These are phyloP conservation scores for Neobulgaria alba DNA, from an alignment of 2,329 filamentous ascomycete genomes.

Conservation along the genomic window DNA sequence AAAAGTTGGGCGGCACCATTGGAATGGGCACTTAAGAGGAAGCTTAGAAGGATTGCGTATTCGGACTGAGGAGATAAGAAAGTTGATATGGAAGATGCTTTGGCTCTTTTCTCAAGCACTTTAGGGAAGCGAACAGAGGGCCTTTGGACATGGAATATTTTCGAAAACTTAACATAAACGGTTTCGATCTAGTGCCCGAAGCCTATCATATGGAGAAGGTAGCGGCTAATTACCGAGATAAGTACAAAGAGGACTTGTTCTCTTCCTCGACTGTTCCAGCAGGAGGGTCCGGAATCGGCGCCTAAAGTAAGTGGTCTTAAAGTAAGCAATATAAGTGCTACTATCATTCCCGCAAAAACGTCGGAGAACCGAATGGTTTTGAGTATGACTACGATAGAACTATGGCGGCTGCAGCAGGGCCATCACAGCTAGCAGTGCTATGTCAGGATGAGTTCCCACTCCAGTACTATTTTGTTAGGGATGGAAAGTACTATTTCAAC, in stretches of 20 bases:
- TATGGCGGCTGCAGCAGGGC: too few species aligned
- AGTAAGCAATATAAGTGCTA: not conserved
- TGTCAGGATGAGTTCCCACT: too few species aligned
- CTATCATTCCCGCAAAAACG: not conserved
- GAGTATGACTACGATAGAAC: not conserved
- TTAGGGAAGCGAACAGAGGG: not conserved
- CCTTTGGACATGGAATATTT: conserved; percentile 3
- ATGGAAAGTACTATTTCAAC: too few species aligned
- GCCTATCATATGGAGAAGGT: not conserved
- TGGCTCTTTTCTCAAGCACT: not conserved
- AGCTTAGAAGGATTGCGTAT: not conserved
- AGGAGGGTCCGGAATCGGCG: not conserved
- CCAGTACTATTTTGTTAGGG: too few species aligned
- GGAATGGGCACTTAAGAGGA: too few species aligned
- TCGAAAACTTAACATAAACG: conserved; percentile 1
- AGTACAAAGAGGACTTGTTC: conserved; percentile 1
- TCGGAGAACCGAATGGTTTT: not conserved
- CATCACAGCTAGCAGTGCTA: too few species aligned
- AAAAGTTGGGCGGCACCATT: too few species aligned
- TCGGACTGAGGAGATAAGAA: not conserved
- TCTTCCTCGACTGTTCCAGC: not conserved
- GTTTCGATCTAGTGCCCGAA: conserved; percentile 1
- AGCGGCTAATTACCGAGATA: not conserved
- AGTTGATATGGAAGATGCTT: conserved; percentile 1
- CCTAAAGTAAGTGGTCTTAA: not conserved